These are phyloP conservation scores for Cubamyces sp. DNA, from an alignment of 768 basidiomycete species.

Conservation along the genomic window DNA sequence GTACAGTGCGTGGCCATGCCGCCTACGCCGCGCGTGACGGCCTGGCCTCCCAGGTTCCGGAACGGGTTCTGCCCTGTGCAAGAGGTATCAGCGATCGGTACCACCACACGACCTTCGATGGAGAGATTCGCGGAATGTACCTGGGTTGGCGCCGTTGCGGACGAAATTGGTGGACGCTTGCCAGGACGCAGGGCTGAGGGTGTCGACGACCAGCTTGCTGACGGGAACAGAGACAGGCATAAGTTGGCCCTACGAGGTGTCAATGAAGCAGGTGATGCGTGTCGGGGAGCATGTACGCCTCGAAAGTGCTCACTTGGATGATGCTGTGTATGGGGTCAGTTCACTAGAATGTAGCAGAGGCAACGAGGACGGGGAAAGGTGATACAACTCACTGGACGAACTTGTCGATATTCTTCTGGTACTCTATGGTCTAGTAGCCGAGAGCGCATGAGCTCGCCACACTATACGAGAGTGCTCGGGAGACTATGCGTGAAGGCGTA, in stretches of 20 bases:
- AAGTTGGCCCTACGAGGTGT: constrained; percentile 10
- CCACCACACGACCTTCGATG: constrained; percentile 16
- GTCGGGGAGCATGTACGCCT: too few relatives aligned
- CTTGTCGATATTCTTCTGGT: constrained; percentile 40
- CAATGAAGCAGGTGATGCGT: too few relatives aligned
- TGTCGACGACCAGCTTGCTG: background rate
- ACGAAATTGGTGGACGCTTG: constrained; percentile 4
- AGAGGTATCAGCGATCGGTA: background rate
- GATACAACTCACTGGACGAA: constrained; percentile 34
- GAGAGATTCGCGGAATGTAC: constrained; percentile 3
- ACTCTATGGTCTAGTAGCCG: constrained; percentile 24
- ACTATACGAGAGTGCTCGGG: background rate
- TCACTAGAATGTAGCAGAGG: background rate
- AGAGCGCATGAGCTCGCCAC: background rate
- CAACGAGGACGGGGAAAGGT: too few relatives aligned
- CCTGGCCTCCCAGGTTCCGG: constrained; percentile 28
- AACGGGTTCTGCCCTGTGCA: constrained; percentile 21
- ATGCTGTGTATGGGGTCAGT: background rate
- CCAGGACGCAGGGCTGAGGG: constrained; percentile 3
- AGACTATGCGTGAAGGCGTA: constrained; percentile 2
- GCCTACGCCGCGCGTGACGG: constrained; percentile 33
- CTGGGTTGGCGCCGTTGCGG: constrained; percentile 1
- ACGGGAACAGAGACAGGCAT: constrained; percentile 6
- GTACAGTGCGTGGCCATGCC: constrained; percentile 31
- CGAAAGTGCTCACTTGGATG: constrained; percentile 3